Conservation (phyloP, 2,329 filamentous ascomycete genomes). For the Aspergillus pseudonomiae region DNA sequence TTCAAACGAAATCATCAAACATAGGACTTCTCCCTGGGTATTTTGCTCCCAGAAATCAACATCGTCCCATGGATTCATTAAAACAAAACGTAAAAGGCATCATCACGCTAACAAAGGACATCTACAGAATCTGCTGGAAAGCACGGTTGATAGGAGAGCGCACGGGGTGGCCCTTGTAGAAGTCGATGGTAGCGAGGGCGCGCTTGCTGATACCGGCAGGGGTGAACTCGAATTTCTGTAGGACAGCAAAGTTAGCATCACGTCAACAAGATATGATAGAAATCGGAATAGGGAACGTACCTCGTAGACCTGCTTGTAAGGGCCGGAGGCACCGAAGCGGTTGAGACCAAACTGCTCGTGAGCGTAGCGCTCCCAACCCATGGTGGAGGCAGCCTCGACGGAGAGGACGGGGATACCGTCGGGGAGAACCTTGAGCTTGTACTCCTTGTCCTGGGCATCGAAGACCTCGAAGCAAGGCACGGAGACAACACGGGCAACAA, state of each 20-base stretch:
- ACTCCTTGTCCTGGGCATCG: constrained; percentile 90
- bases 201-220: constrained; percentile 96
- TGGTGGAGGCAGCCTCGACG: constrained; percentile 94
- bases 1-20: constrained; percentile 25
- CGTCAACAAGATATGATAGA: background rate
- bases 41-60: constrained; percentile 14
- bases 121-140: constrained; percentile 94
- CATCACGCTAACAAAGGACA: constrained; percentile 23
- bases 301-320: constrained; percentile 98
- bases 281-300: constrained; percentile 50
- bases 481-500: constrained; percentile 90
- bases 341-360: constrained; percentile 99
- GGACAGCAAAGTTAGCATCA: constrained; percentile 13
- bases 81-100: constrained; percentile 26
- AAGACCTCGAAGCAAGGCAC: constrained; percentile 98
- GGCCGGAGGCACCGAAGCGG: constrained; percentile 95
- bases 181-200: constrained; percentile 86
- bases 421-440: constrained; percentile 88
- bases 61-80: constrained; percentile 31
- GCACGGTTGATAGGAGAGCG: constrained; percentile 96
- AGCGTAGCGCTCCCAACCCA: constrained; percentile 98
- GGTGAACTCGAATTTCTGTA: constrained; percentile 97
- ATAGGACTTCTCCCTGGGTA: constrained; percentile 17
- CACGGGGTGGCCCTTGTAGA: constrained; percentile 95
- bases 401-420: constrained; percentile 92